Base-by-base conservation (phyloP, 2,329 filamentous ascomycete species). In the Paraconiothyrium sp. region DNA sequence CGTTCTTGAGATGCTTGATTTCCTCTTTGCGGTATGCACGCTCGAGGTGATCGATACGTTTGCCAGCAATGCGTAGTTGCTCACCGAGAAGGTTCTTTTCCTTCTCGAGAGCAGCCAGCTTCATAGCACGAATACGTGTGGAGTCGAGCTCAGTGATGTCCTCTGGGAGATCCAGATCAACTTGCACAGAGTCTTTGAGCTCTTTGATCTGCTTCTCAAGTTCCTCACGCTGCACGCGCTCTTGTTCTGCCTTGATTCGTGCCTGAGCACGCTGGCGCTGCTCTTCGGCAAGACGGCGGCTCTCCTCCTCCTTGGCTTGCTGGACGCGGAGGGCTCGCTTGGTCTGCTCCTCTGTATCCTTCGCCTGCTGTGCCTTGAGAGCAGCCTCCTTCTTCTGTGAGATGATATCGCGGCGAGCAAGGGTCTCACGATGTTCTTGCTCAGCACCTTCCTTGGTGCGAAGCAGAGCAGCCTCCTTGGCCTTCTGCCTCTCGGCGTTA, bases 81-180 rank as follows among this genome's bases (percentile, higher is more conserved):
- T 97, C 93, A 67, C 92, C 92, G 69, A 97, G 89, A 76, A 95
- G 93, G 75, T 94, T 97, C 90, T 98, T 99, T 85, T 98, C 95
- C 72, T 94, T 94, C 83, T 98, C 95, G 11, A 99, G 88, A 81
- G 97, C 94, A 63, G 92, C 91, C 60, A 99, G 88, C 85, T 98
- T 98, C 83, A 99, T 91, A 70, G 92, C 91, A 78, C 95, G 94
- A 71, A 99, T 92, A 67, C 91, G 90, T 54, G 76, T 74, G 35
- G 80, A 81, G 71, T 84, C 82, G 11, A 85, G 76, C 54, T 84
- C 81, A 80, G 93, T 93, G 79, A 90, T 92, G 80, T 98, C 94
- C 60, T 97, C 87, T 2, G 76, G 76, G 67, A 92, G 92, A 65
- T 95, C 90, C 58, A 97, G 85, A 72, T 97, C 93, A 64, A 97